These are phyloP conservation scores for Linum lewisii DNA, from an alignment of 345 rosid species.

Conservation along the genomic window DNA sequence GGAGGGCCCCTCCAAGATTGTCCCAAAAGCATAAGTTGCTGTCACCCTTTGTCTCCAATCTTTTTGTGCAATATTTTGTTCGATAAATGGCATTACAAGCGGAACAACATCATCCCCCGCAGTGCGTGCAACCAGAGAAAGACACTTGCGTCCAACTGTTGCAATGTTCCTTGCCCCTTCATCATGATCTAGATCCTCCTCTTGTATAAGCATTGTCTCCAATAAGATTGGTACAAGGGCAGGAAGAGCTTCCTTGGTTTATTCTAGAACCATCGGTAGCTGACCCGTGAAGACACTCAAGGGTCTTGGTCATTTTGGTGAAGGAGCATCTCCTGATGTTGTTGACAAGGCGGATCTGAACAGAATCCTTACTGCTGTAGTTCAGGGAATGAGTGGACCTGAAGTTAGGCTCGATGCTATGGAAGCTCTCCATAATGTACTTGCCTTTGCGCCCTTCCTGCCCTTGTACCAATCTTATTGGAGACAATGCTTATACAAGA, in stretches of 20 bases:
- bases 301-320: constrained; percentile 73
- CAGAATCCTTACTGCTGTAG: constrained; percentile 87
- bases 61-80: constrained; percentile 50
- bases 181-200: constrained; percentile 87
- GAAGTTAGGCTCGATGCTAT: constrained; percentile 87
- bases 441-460: constrained; percentile 84
- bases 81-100: constrained; percentile 90
- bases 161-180: constrained; percentile 76
- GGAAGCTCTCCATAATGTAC: constrained; percentile 67
- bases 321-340: constrained; percentile 78
- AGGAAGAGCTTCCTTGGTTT: constrained; percentile 56
- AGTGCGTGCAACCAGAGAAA: constrained; percentile 87
- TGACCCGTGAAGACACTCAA: constrained; percentile 75
- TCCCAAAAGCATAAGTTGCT: constrained; percentile 89
- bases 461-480: constrained; percentile 67
- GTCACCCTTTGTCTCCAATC: constrained; percentile 90
- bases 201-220: constrained; percentile 84
- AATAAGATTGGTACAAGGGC: constrained; percentile 70
- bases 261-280: constrained; percentile 58
- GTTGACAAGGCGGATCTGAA: constrained; percentile 86
- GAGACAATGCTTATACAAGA: constrained; percentile 88
- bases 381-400: constrained; percentile 86
- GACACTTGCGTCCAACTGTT: constrained; percentile 94
- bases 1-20: constrained; percentile 84
- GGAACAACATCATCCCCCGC: constrained; percentile 82